Percentiles rank a stretch among this genome's conserved stretches.
These are phyloP conservation scores for Tolypocladium pustulatum DNA, from an alignment of 2,329 filamentous ascomycete genomes.

Conservation along the genomic window DNA sequence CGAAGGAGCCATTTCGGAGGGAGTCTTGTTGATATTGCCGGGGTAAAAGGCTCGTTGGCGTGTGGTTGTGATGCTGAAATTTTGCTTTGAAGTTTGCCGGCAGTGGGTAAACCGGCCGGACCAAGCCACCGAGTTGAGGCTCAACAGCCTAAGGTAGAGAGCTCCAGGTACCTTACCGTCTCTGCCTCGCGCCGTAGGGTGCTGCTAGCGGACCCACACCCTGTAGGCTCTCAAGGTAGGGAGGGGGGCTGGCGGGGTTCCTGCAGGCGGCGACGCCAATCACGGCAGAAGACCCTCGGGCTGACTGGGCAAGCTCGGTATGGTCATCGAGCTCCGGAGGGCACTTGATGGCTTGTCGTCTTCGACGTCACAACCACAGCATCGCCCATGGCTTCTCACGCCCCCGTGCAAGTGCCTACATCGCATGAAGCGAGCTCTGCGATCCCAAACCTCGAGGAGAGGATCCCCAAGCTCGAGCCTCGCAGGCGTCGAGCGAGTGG, in stretches of 20 bases:
- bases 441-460: conserved; percentile 32
- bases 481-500: conserved; percentile 42
- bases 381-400: conserved; percentile 14
- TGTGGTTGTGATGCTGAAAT: conserved; percentile 6
- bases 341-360: background rate
- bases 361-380: background rate
- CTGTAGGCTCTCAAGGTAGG: background rate
- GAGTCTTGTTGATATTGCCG: conserved; percentile 1
- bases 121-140: background rate
- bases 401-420: conserved; percentile 4
- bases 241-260: background rate
- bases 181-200: too few species aligned
- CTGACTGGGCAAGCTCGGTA: background rate
- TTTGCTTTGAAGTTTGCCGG: background rate
- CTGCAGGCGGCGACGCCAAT: background rate
- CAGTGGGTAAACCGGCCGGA: background rate
- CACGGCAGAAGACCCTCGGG: background rate
- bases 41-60: conserved; percentile 1
- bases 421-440: conserved; percentile 7
- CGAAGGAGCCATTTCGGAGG: conserved; percentile 4
- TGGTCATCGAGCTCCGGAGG: background rate
- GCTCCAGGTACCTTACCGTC: background rate
- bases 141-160: background rate
- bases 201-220: background rate
- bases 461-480: conserved; percentile 58